Evolutionary conservation across 805 yeast species (phyloP), one percentile per base, ranked within the genome.

Genomic region (Starmerella floris): DNA sequence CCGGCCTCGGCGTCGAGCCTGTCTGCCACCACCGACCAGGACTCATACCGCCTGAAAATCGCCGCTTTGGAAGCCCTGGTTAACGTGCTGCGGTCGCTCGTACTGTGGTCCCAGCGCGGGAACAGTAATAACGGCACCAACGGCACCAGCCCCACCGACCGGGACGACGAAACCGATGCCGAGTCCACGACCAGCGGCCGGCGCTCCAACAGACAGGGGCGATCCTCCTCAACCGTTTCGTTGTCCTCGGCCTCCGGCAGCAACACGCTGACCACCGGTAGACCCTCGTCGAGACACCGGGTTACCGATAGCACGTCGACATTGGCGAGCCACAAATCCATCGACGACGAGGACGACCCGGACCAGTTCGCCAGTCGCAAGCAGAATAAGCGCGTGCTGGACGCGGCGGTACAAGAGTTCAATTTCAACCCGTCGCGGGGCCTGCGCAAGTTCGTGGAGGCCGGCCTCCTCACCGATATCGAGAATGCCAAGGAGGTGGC

Each of bases 351-450:
- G 23, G 93, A 81, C 56, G 83, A 79, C 52, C 87, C 93, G 1
- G 70, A 73, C 19, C 93, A 84, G 59, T 88, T 91, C 61, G 96
- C 87, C 53, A 75, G 70, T 39, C 70, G 78, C 51, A 93, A 91
- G 56, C 81, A 76, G 53, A 69, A 88, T 45, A 91, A 91, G 60
- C 84, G 81, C 27, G 80, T 80, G 2, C 65, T 88, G 30, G 68
- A 80, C 21, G 91, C 83, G 46, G 87, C 87, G 41, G 71, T 84
- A 15, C 71, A 72, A 46, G 75, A 76, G 44, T 91, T 91, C 66
- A 87, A 85, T 57, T 81, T 69, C 60, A 82, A 82, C 49, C 94
- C 96, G 1, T 79, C 80, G 56, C 76, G 71, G 40, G 98, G 97
- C 1, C 63, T 91, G 43, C 67, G 69, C 23, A 68, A 64, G 43